Percentiles rank a stretch among this genome's conserved stretches.
Conservation (phyloP, 2,329 filamentous ascomycete species). For the Metarhizium sp. region DNA sequence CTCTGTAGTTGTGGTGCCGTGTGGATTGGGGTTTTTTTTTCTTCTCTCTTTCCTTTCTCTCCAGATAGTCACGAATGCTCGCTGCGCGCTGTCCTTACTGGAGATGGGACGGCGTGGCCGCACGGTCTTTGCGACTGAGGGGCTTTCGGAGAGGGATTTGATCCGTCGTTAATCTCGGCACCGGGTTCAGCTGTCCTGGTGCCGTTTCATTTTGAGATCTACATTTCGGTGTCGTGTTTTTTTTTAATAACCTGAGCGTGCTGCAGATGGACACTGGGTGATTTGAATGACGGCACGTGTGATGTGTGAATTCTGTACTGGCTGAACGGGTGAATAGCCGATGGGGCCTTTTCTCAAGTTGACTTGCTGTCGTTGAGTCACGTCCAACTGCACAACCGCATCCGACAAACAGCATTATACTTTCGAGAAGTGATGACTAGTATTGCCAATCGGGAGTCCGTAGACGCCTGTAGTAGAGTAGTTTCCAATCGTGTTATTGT, state of each 20-base stretch:
- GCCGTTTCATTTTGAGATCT: slow-evolving; percentile 52
- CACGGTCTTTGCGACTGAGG: slow-evolving; percentile 26
- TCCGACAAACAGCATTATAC: background rate
- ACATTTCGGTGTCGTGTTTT: slow-evolving; percentile 26
- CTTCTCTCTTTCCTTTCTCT: slow-evolving; percentile 27
- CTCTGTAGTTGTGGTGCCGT: no score
- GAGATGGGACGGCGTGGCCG: slow-evolving; percentile 19
- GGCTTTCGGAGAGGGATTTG: slow-evolving; percentile 36
- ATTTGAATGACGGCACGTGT: no score
- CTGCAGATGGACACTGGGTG: background rate
- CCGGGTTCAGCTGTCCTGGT: slow-evolving; percentile 37
- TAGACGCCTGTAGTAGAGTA: background rate
- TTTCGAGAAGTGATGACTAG: background rate
- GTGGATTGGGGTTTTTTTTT: slow-evolving; percentile 3
- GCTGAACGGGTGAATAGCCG: background rate
- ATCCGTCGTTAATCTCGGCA: slow-evolving; percentile 52
- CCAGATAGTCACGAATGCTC: slow-evolving; percentile 44
- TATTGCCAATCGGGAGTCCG: background rate
- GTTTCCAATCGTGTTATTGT: slow-evolving; percentile 10
- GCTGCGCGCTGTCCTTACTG: slow-evolving; percentile 19
- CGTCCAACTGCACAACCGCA: background rate
- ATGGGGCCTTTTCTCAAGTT: background rate
- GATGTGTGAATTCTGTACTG: background rate
- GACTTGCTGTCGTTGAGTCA: background rate
- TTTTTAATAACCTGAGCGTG: background rate